Base-by-base conservation (phyloP, 2,329 filamentous ascomycete species). In the Fusarium mangiferae region DNA sequence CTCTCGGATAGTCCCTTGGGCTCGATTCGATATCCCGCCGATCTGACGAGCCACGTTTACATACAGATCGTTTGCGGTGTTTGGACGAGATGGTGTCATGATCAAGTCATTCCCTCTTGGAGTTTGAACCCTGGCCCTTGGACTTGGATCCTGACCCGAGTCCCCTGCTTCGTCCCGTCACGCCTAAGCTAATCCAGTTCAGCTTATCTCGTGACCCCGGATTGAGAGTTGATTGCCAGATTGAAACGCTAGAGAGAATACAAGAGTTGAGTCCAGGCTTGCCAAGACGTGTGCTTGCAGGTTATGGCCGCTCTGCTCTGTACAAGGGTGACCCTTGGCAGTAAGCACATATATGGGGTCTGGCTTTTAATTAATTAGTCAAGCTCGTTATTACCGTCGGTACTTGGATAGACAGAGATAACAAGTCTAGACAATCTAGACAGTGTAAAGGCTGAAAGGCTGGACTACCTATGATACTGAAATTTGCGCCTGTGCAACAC, bases 261-360 rank as follows among this genome's bases (percentile, higher is more conserved):
- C 38, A 52, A 36, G 35, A 62, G 36, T 42, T 44, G 18, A 48
- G 28, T 22, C 36, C 41, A 45, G 42, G 55, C 26, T 26, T 65
- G 67, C 59, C 67, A 70, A 65, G 67, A 58, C 30, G 51, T 54
- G 35, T 65, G n/a, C 66, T 58, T 44, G 48, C 46, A 49, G 59
- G 51, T 54, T 54, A 55, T 28, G 51, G 45, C 7, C 35, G 66
- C 59, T 59, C n/a, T 36, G 30, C 59, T 59, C n/a, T 36, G 48
- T 24, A 22, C 51, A 70, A 38, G 44, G 52, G 59, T 41, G 10
- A 39, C 41, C 67, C 67, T 36, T 52, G 51, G 13, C 33, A 41
- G n/a, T 55, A 55, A 28, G 35, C 30, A 44, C 36, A 39, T 30
- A 26, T 13, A 36, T 15, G 35, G 35, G 26, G 35, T 28, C 42